These are phyloP conservation scores for Aspergillus indologenus DNA, from an alignment of 495 filamentous ascomycete species.

Conservation along the genomic window DNA sequence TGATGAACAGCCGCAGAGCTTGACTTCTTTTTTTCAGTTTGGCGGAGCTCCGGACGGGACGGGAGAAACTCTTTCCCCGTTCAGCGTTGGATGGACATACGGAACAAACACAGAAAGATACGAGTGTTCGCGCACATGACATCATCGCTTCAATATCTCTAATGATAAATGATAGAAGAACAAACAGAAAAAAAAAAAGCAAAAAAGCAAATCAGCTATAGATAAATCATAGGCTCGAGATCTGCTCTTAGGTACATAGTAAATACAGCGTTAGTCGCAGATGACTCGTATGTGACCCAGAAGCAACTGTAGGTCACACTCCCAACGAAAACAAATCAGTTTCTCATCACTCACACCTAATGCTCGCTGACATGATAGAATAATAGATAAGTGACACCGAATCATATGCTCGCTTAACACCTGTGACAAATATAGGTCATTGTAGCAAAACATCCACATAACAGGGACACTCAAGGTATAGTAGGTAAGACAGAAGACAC, in stretches of 20 bases:
- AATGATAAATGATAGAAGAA: too few relatives aligned
- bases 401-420: conserved; percentile 40
- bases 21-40: conserved; percentile 7
- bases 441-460: conserved; percentile 14
- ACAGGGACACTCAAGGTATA: background rate
- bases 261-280: conserved; percentile 28
- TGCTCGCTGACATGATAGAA: conserved; percentile 37
- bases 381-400: conserved; percentile 22
- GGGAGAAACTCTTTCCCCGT: background rate
- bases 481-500: conserved; percentile 2
- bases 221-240: conserved; percentile 6
- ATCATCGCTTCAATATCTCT: background rate
- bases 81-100: too few relatives aligned
- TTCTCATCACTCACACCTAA: conserved; percentile 37
- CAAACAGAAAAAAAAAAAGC: too few relatives aligned
- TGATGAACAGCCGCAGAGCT: background rate
- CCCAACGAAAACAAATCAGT: conserved; percentile 15
- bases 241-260: conserved; percentile 33
- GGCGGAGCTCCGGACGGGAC: conserved; percentile 7
- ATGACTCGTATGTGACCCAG: background rate
- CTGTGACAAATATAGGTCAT: conserved; percentile 19
- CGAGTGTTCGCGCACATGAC: background rate
- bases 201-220: too few relatives aligned
- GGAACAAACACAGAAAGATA: too few relatives aligned
- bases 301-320: background rate